Evolutionary conservation across 169 alveolate species (phyloP).

Genomic region (Plasmodium malariae): DNA sequence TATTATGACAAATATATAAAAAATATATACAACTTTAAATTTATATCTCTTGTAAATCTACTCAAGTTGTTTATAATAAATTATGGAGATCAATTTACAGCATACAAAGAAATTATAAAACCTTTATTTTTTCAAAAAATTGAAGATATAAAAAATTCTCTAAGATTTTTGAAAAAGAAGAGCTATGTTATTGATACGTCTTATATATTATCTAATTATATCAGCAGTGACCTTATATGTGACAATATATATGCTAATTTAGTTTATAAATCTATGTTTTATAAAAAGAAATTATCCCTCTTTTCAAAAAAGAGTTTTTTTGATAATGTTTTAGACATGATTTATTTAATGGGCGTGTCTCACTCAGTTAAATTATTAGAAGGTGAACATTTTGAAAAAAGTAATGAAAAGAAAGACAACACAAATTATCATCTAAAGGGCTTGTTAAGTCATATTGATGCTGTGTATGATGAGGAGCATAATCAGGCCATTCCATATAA

Average conservation of each 20-base stretch:
- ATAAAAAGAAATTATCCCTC: constrained; percentile 55
- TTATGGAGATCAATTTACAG: constrained; percentile 33
- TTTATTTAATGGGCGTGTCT: constrained; percentile 27
- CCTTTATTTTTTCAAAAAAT: constrained; percentile 61
- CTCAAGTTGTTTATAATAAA: constrained; percentile 52
- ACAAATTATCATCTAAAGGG: constrained; percentile 1
- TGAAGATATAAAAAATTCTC: constrained; percentile 26
- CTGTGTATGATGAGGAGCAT: background rate
- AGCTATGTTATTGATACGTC: constrained; percentile 57
- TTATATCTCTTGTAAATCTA: constrained; percentile 61
- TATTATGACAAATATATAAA: constrained; percentile 64
- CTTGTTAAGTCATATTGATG: background rate
- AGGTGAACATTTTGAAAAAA: background rate
- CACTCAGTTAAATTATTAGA: constrained; percentile 10
- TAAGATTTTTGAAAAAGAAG: constrained; percentile 25
- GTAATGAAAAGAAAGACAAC: background rate
- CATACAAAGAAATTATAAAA: constrained; percentile 54
- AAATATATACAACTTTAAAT: constrained; percentile 44
- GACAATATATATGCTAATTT: constrained; percentile 59
- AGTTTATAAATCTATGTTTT: constrained; percentile 59
- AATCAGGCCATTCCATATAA: no score
- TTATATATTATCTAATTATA: constrained; percentile 43
- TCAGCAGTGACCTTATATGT: constrained; percentile 22
- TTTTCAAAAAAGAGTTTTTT: constrained; percentile 29
- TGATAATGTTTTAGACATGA: constrained; percentile 43